These are phyloP conservation scores for Linnemannia hyalina DNA, from an alignment of 192 early-diverging fungal genomes.

Conservation along the genomic window DNA sequence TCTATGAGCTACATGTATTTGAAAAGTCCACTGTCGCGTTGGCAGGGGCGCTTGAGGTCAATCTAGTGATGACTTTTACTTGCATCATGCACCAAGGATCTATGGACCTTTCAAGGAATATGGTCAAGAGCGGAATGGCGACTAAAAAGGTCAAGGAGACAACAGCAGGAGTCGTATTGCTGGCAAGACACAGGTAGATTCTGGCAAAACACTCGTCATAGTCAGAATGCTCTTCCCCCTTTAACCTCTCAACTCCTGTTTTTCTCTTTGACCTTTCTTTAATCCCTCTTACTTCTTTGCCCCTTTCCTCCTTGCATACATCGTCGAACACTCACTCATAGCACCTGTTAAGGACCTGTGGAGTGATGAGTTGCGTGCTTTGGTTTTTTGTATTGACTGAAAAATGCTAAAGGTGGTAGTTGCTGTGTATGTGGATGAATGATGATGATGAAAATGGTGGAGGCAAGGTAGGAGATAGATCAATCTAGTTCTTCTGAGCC, in stretches of 20 bases:
- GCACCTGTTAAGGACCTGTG: background rate
- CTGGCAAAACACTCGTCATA: background rate
- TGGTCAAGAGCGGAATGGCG: too few relatives aligned
- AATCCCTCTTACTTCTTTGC: too few relatives aligned
- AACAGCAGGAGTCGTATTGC: background rate
- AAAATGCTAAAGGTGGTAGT: background rate
- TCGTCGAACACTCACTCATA: background rate
- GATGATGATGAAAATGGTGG: background rate
- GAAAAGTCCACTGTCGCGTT: too few relatives aligned
- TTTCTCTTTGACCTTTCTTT: background rate
- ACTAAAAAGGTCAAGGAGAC: background rate
- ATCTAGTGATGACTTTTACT: too few relatives aligned
- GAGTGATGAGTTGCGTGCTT: background rate
- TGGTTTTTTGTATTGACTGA: slow-evolving; percentile 10
- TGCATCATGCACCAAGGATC: too few relatives aligned
- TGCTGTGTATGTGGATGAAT: slow-evolving; percentile 2
- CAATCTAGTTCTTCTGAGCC: slow-evolving; percentile 44
- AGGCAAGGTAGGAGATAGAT: background rate
- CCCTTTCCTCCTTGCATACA: background rate
- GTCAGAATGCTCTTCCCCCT: background rate
- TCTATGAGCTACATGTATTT: too few relatives aligned
- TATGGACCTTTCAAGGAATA: too few relatives aligned
- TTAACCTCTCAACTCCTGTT: background rate
- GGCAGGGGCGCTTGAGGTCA: too few relatives aligned
- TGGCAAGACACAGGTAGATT: background rate